These are phyloP conservation scores for Colletotrichum godetiae DNA, from an alignment of 2,329 filamentous ascomycete genomes.

Conservation along the genomic window DNA sequence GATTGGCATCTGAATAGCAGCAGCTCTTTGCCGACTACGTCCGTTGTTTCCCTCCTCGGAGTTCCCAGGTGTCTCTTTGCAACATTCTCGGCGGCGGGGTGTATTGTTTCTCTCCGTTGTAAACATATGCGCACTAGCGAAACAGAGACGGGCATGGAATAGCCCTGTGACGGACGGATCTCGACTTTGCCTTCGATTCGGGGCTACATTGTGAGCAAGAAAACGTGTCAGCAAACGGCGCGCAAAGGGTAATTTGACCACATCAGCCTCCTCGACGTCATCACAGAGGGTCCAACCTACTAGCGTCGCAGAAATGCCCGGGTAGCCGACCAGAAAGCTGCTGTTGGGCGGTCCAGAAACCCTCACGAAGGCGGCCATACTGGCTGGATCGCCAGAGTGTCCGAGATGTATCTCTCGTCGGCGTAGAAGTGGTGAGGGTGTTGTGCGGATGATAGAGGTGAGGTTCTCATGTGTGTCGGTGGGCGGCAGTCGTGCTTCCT, in stretches of 20 bases:
- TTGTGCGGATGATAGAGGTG: conserved; percentile 20
- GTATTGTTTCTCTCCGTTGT: conserved; percentile 94
- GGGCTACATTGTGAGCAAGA: conserved; percentile 66
- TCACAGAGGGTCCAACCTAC: conserved; percentile 65
- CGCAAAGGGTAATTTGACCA: conserved; percentile 27
- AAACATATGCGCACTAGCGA: conserved; percentile 95
- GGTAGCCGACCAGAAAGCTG: conserved; percentile 96
- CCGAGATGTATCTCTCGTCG: conserved; percentile 16
- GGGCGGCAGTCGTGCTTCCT: conserved; percentile 35
- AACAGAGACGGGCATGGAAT: conserved; percentile 88
- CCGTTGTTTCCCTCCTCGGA: conserved; percentile 88
- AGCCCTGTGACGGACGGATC: conserved; percentile 86
- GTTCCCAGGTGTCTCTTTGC: conserved; percentile 92
- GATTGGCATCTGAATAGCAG: conserved; percentile 87
- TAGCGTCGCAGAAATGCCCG: conserved; percentile 96
- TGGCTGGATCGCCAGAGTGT: conserved; percentile 29
- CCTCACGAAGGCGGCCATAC: conserved; percentile 85
- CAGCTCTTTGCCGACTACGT: conserved; percentile 96
- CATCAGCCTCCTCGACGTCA: conserved; percentile 32
- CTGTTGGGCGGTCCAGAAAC: conserved; percentile 97
- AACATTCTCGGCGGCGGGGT: conserved; percentile 93
- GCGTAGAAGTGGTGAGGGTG: conserved; percentile 1
- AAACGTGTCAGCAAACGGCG: conserved; percentile 15
- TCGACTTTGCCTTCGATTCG: conserved; percentile 98
- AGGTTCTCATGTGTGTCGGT: conserved; percentile 35